Evolutionary conservation across 2,329 filamentous ascomycete genomes (phyloP).

Genomic region (Nothomitra cinnamomea): DNA sequence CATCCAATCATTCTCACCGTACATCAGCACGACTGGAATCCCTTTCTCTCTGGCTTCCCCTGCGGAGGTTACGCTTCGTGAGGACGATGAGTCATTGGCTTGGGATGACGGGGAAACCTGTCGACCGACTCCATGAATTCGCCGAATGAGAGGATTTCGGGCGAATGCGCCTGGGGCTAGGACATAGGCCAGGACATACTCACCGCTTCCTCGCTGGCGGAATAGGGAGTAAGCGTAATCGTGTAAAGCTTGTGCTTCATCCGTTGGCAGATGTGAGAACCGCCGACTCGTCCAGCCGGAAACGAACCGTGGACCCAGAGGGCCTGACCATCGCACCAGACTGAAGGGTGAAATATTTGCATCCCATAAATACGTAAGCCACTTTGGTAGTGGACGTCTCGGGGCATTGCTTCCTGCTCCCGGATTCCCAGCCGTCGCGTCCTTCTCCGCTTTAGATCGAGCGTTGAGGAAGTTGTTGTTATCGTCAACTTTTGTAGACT

Average conservation of each 20-base stretch:
- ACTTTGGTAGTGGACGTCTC: constrained; percentile 53
- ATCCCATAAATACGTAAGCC: constrained; percentile 91
- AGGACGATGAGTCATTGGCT: constrained; percentile 8
- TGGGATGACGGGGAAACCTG: constrained; percentile 29
- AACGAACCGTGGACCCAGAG: constrained; percentile 76
- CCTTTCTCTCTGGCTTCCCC: constrained; percentile 35
- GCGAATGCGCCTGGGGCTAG: constrained; percentile 89
- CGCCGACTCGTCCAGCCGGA: constrained; percentile 89
- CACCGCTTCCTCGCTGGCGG: constrained; percentile 76
- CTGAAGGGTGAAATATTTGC: constrained; percentile 92
- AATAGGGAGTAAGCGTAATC: constrained; percentile 92
- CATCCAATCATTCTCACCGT: constrained; percentile 99
- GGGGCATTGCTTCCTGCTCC: constrained; percentile 24
- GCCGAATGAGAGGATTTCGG: constrained; percentile 67
- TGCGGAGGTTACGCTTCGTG: constrained; percentile 3
- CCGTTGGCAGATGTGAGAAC: constrained; percentile 70
- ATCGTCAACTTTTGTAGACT: constrained; percentile 15
- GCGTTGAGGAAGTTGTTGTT: constrained; percentile 39
- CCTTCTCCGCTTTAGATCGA: constrained; percentile 22
- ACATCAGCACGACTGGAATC: constrained; percentile 79
- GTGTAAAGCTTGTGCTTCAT: constrained; percentile 72
- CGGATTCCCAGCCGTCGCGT: constrained; percentile 10
- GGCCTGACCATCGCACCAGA: constrained; percentile 72
- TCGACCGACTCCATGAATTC: constrained; percentile 76
- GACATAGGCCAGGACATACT: constrained; percentile 85